These are phyloP conservation scores for Lithospermum erythrorhizon DNA, from an alignment of 257 asterid species.

Conservation along the genomic window DNA sequence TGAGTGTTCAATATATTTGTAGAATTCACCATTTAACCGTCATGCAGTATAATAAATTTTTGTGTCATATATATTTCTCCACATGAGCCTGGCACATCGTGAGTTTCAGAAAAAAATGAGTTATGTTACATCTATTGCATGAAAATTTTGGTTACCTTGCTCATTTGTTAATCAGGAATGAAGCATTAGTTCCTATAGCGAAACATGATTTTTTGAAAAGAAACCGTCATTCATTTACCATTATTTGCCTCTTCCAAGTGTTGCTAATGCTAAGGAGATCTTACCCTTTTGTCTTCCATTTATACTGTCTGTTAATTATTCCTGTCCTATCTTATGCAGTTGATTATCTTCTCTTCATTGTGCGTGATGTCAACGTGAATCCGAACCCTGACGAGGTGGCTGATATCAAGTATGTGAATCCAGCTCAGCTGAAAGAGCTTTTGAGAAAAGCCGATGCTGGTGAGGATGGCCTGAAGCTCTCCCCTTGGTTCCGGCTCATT, in stretches of 20 bases:
- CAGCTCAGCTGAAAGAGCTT: conserved; percentile 53
- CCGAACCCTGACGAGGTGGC: conserved; percentile 94
- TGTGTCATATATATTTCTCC: background rate
- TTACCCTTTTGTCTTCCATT: no score
- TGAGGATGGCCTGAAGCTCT: conserved; percentile 64
- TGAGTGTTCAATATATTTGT: conserved; percentile 14
- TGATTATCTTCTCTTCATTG: conserved; percentile 83
- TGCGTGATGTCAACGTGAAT: conserved; percentile 63
- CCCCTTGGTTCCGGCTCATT: conserved; percentile 88
- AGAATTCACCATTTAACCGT: background rate
- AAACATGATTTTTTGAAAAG: no score
- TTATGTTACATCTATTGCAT: no score
- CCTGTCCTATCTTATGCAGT: conserved; percentile 31
- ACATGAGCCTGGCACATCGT: background rate
- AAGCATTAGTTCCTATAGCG: no score
- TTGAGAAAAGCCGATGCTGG: conserved; percentile 79
- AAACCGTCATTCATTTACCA: no score
- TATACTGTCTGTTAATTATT: background rate
- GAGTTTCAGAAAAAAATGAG: background rate
- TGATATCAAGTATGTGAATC: conserved; percentile 52
- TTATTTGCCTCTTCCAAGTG: no score
- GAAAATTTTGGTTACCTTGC: no score
- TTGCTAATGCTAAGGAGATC: no score
- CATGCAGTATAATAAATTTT: background rate
- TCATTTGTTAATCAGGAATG: no score